phyloP scores from a whole-genome alignment of 75 land plant species.

The Adiantum capillusveneris region DNA sequence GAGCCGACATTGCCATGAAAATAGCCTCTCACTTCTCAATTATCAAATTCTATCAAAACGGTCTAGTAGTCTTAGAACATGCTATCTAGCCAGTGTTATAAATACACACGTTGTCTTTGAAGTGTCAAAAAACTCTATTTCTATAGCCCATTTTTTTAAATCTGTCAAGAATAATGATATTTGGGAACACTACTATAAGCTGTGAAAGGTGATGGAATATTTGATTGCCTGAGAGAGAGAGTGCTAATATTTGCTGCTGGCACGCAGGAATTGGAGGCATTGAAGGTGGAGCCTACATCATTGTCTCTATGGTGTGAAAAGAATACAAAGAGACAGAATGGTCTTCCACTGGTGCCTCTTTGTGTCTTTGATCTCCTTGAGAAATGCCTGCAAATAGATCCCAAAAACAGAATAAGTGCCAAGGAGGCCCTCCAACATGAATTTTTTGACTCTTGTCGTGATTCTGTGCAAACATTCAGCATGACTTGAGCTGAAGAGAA shows the following conservation, averaged over 20 bases:
- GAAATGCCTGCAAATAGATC: constrained; percentile 80
- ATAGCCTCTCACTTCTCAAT: too few species aligned
- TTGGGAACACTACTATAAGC: not conserved
- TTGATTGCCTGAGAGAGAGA: not conserved
- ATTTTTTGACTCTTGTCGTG: constrained; percentile 56
- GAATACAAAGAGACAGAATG: constrained; percentile 51
- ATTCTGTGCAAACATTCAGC: too few species aligned
- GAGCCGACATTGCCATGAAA: too few species aligned
- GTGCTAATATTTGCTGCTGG: constrained; percentile 1
- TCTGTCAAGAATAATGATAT: not conserved
- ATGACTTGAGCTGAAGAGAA: too few species aligned
- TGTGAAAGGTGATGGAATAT: too few species aligned
- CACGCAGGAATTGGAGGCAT: constrained; percentile 15
- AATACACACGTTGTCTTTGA: too few species aligned
- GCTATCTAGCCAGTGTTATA: too few species aligned
- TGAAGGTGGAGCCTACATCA: constrained; percentile 8
- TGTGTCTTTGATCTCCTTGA: constrained; percentile 71
- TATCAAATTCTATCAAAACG: too few species aligned
- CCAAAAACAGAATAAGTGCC: constrained; percentile 61
- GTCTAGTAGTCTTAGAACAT: too few species aligned
- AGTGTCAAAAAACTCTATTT: too few species aligned
- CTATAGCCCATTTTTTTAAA: not conserved
- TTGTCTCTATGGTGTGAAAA: constrained; percentile 50
- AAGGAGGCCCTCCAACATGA: constrained; percentile 79
- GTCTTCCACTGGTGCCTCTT: constrained; percentile 40